These are phyloP conservation scores for Fusarium austroafricanum DNA, from an alignment of 2,329 filamentous ascomycete species.

Conservation along the genomic window DNA sequence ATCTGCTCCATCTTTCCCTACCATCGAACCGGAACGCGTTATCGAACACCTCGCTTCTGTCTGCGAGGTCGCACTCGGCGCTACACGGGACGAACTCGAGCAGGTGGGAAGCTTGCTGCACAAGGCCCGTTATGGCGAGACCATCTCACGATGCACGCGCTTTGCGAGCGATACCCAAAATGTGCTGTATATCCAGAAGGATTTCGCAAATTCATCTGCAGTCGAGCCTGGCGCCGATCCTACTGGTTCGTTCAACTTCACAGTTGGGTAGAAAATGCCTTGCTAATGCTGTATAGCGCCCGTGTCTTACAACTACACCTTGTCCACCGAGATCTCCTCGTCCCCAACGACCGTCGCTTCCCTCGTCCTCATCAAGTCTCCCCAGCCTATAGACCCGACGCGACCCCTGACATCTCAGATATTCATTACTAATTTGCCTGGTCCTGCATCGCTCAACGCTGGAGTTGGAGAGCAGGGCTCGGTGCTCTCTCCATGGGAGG, in stretches of 20 bases:
- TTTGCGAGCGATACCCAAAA: conserved; percentile 91
- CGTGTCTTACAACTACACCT: conserved; percentile 77
- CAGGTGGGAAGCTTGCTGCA: conserved; percentile 85
- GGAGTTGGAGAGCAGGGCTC: conserved; percentile 76
- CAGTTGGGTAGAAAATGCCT: not conserved
- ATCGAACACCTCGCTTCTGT: conserved; percentile 79
- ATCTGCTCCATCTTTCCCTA: conserved; percentile 59
- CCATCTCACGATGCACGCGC: conserved; percentile 85
- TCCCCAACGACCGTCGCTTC: conserved; percentile 84
- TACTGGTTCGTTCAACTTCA: conserved; percentile 53
- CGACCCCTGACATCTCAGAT: conserved; percentile 88
- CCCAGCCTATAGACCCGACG: conserved; percentile 85
- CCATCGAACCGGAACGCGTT: conserved; percentile 75
- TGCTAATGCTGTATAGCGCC: conserved; percentile 50
- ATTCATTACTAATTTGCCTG: conserved; percentile 91
- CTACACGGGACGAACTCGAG: conserved; percentile 81
- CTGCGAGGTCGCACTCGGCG: conserved; percentile 79
- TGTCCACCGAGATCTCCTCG: conserved; percentile 84
- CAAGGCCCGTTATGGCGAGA: conserved; percentile 77
- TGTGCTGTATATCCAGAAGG: conserved; percentile 92
- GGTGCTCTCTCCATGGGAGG: conserved; percentile 86
- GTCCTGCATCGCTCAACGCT: conserved; percentile 76
- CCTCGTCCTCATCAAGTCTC: conserved; percentile 89
- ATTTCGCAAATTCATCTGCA: conserved; percentile 67
- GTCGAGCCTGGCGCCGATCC: conserved; percentile 61